phyloP scores from a whole-genome alignment of 1,284 basidiomycete species.

The Puccinia hordei region DNA sequence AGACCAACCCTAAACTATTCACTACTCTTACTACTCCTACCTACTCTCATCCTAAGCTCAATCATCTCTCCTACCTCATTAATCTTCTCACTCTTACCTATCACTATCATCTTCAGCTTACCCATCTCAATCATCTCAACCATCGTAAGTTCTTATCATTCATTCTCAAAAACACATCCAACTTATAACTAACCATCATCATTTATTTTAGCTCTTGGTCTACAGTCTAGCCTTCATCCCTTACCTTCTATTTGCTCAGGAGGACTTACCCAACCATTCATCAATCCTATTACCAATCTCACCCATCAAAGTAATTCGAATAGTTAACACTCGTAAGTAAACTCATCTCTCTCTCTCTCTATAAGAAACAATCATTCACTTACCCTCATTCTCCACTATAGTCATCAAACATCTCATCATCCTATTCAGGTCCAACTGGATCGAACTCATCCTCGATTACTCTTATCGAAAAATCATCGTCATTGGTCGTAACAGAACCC shows the following conservation, averaged over 20 bases:
- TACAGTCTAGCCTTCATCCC: slow-evolving; percentile 54
- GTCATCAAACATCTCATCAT: neutral
- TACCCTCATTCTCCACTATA: slow-evolving; percentile 54
- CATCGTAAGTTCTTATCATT: slow-evolving; percentile 46
- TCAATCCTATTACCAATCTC: slow-evolving; percentile 57
- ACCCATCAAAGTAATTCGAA: slow-evolving; percentile 57
- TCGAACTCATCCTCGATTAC: slow-evolving; percentile 43
- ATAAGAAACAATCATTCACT: no score
- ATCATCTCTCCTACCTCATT: slow-evolving; percentile 56
- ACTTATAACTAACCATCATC: no score
- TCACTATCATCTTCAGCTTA: slow-evolving; percentile 34
- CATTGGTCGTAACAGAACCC: neutral
- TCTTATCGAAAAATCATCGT: slow-evolving; percentile 37
- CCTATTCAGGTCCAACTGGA: neutral
- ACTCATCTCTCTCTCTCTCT: slow-evolving; percentile 57
- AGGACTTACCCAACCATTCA: slow-evolving; percentile 52
- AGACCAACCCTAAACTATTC: slow-evolving; percentile 8
- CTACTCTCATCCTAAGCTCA: slow-evolving; percentile 57
- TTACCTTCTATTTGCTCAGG: slow-evolving; percentile 54
- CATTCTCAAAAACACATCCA: no score
- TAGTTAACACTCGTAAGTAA: slow-evolving; percentile 55
- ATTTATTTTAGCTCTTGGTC: slow-evolving; percentile 58
- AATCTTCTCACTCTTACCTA: slow-evolving; percentile 54
- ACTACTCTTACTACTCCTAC: slow-evolving; percentile 54
- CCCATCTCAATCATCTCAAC: slow-evolving; percentile 52